Conservation (phyloP, 2,329 filamentous ascomycete species). For the Cercospora citrullina region DNA sequence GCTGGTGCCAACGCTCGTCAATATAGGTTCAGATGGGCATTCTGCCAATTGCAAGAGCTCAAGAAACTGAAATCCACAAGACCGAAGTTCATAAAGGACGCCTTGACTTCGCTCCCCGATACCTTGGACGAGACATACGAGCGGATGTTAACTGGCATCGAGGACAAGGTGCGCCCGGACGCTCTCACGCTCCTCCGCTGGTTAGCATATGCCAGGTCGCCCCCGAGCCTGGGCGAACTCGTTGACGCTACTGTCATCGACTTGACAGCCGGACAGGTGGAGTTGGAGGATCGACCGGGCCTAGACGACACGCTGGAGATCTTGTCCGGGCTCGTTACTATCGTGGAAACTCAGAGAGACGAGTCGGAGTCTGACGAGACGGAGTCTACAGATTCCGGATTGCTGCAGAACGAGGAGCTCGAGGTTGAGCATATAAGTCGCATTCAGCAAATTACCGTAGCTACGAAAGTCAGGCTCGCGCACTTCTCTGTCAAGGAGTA, state of each 20-base stretch:
- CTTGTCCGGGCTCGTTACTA: slow-evolving; percentile 18
- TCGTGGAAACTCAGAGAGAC: not conserved
- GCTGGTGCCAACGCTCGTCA: not conserved
- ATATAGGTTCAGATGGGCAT: slow-evolving; percentile 34
- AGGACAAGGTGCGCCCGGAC: slow-evolving; percentile 14
- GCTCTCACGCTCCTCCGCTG: slow-evolving; percentile 25
- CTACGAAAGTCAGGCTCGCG: slow-evolving; percentile 26
- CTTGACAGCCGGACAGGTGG: slow-evolving; percentile 16
- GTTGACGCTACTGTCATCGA: slow-evolving; percentile 27
- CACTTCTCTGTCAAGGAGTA: slow-evolving; percentile 34
- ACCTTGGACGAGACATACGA: slow-evolving; percentile 34
- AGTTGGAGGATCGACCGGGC: slow-evolving; percentile 12
- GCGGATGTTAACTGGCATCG: slow-evolving; percentile 29
- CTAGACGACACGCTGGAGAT: slow-evolving; percentile 19
- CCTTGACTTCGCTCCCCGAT: slow-evolving; percentile 25
- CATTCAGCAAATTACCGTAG: not conserved
- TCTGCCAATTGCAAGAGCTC: slow-evolving; percentile 32
- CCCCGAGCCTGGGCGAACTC: slow-evolving; percentile 25
- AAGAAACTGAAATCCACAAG: slow-evolving; percentile 24
- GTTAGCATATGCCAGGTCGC: slow-evolving; percentile 29
- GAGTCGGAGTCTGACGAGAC: not conserved
- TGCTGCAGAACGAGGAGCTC: no score
- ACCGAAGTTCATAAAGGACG: slow-evolving; percentile 21
- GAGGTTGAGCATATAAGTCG: not conserved
- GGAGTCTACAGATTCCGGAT: not conserved